Conservation (phyloP, 2,329 filamentous ascomycete species). For the Monascus ruber region DNA sequence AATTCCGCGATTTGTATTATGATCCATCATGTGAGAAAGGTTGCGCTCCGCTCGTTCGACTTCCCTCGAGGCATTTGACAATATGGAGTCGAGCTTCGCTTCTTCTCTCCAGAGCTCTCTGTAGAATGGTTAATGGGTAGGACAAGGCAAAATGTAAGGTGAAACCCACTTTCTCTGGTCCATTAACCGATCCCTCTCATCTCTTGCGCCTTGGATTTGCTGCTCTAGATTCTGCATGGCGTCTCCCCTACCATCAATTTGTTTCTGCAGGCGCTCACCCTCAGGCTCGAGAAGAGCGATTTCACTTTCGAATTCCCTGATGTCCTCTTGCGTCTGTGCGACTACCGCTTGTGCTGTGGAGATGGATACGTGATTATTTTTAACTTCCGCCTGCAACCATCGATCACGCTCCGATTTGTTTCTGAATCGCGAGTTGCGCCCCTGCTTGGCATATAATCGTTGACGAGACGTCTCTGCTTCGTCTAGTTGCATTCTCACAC, state of each 20-base stretch:
- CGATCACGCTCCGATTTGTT: slow-evolving; percentile 81
- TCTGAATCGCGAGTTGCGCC: slow-evolving; percentile 72
- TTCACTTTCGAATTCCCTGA: slow-evolving; percentile 56
- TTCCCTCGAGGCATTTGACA: slow-evolving; percentile 64
- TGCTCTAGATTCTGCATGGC: slow-evolving; percentile 62
- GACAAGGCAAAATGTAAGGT: background rate
- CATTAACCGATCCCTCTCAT: slow-evolving; percentile 63
- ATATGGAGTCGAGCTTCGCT: slow-evolving; percentile 68
- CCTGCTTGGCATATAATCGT: slow-evolving; percentile 84
- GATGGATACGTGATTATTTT: slow-evolving; percentile 64
- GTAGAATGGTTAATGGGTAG: background rate
- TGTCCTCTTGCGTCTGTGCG: slow-evolving; percentile 75
- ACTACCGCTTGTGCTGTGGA: slow-evolving; percentile 73
- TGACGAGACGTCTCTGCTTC: slow-evolving; percentile 63
- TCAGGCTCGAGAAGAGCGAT: slow-evolving; percentile 64
- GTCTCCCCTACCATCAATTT: slow-evolving; percentile 67
- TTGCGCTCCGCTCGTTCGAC: slow-evolving; percentile 65
- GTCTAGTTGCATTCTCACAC: slow-evolving; percentile 60
- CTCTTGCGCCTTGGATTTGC: slow-evolving; percentile 64
- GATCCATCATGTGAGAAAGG: slow-evolving; percentile 77
- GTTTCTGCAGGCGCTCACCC: slow-evolving; percentile 56
- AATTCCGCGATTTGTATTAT: slow-evolving; percentile 73
- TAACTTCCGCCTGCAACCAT: slow-evolving; percentile 69
- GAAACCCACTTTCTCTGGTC: slow-evolving; percentile 64
- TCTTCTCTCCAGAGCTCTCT: slow-evolving; percentile 73